Evolutionary conservation across 73 alveolate species (phyloP), one percentile per base, ranked within the genome.

Genomic region (Tetrahymena thermophila): DNA sequence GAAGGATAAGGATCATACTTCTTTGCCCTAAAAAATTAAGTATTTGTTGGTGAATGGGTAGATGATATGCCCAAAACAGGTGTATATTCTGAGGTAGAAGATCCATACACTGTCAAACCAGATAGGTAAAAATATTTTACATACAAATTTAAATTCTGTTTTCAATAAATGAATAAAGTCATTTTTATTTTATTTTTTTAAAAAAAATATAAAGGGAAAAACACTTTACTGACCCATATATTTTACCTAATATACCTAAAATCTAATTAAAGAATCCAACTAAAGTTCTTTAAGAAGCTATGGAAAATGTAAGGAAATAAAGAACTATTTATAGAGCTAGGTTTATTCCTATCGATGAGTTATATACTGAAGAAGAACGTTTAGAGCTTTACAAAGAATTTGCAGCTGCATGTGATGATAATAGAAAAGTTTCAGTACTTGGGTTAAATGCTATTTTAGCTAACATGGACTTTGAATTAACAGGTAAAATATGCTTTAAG

Each of bases 41-140:
- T 98, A 10, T 98, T 97, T 95, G 99, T 98, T n/a, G 99, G 99
- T 14, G 99, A 98, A 94, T 98, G 99, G 99, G 99, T 98, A 0
- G 97, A 97, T 50, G 99, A 98, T 94, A 97, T 98, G 96, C 99
- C 99, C 8, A 98, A 98, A 96, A 96, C 98, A 23, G 99, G 99
- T 17, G 98, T 98, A 23, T 98, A 97, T 94, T 97, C 99, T 34
- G 99, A 98, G 84, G 99, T 98, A 3, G 99, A 98, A 93, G 99
- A 98, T 95, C 97, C 97, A 4, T 50, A 42, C 35, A 89, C 95
- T 1, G 98, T 97, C 13, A 98, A 98, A 42, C 98, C 96, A 6
- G 98, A 95, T 7, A 71, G 89, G 89, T 71, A 71, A 25, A 71
- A 71, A 71, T 71, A 25, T 19, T 71, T 28, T 71, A 94, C 94